A percentile compares a stretch with the other conserved stretches of the same genome.
Conservation (phyloP, 1,139 yeast species). For the Saccharomyces pastorianus region DNA sequence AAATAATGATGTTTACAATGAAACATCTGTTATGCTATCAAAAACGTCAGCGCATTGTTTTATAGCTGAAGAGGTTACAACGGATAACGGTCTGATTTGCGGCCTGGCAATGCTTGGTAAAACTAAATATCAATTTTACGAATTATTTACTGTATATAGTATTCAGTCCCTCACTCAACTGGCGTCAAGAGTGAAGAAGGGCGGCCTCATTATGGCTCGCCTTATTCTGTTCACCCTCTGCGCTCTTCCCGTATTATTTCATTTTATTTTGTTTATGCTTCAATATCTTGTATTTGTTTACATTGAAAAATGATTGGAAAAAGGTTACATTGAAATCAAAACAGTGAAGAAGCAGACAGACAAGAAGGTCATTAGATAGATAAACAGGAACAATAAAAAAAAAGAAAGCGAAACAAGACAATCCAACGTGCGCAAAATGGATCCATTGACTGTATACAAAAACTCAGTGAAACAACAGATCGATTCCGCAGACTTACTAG, state of each 20-base stretch:
- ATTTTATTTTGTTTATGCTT: background rate
- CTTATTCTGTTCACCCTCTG: background rate
- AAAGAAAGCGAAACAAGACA: background rate
- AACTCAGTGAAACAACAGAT: conserved; percentile 22
- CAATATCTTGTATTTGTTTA: background rate
- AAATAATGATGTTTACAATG: background rate
- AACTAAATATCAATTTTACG: background rate
- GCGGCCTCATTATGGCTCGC: too few species aligned
- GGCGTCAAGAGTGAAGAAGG: too few species aligned
- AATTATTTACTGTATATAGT: background rate
- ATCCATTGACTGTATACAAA: conserved; percentile 20
- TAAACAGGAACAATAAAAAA: background rate
- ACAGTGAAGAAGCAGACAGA: background rate
- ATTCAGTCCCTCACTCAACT: background rate
- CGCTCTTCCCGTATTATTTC: background rate
- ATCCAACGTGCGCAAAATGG: conserved; percentile 11
- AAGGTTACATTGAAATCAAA: background rate
- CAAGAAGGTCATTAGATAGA: background rate
- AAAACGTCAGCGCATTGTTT: too few species aligned
- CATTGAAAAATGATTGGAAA: background rate
- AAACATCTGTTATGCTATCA: background rate
- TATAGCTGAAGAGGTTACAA: background rate
- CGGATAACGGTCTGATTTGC: background rate
- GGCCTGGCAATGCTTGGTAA: too few species aligned
- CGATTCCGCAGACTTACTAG: conserved; percentile 27